These are phyloP conservation scores for Mycena amicta DNA, from an alignment of 768 basidiomycete genomes.

Conservation along the genomic window DNA sequence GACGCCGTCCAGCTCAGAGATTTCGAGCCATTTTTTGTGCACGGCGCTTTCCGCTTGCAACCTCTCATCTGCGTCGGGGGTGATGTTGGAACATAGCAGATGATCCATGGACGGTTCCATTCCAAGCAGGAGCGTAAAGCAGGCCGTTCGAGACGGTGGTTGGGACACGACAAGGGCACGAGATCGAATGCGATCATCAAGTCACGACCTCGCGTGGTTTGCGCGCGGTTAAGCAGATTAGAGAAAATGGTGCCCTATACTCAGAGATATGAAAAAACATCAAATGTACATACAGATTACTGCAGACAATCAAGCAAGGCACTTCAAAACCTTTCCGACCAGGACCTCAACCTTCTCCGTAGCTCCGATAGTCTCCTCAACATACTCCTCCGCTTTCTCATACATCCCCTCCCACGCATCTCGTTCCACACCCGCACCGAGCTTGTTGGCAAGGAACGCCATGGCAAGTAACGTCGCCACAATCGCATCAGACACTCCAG, in stretches of 20 bases:
- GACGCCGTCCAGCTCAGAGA: neutral
- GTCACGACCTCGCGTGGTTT: too few species aligned
- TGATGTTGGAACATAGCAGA: neutral
- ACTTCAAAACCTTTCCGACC: neutral
- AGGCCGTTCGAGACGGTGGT: too few species aligned
- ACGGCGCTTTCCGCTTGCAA: neutral
- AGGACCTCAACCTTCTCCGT: neutral
- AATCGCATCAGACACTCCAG: conserved; percentile 6
- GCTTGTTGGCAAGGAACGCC: conserved; percentile 12
- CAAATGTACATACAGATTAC: neutral
- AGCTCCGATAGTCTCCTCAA: conserved; percentile 1
- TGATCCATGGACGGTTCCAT: too few species aligned
- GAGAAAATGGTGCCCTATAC: too few species aligned
- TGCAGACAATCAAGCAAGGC: neutral
- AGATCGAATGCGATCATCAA: too few species aligned
- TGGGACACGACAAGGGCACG: too few species aligned
- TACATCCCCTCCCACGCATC: conserved; percentile 20
- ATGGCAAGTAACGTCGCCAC: conserved; percentile 18
- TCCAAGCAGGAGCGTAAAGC: too few species aligned
- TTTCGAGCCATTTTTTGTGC: neutral
- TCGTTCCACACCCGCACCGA: conserved; percentile 5
- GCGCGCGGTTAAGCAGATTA: too few species aligned
- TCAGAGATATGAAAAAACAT: too few species aligned
- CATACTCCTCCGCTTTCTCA: conserved; percentile 17
- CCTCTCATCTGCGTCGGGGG: neutral